Percentiles rank a stretch among this genome's conserved stretches.
Evolutionary conservation across 169 alveolate species (phyloP).

Genomic region (Perkinsus olseni): DNA sequence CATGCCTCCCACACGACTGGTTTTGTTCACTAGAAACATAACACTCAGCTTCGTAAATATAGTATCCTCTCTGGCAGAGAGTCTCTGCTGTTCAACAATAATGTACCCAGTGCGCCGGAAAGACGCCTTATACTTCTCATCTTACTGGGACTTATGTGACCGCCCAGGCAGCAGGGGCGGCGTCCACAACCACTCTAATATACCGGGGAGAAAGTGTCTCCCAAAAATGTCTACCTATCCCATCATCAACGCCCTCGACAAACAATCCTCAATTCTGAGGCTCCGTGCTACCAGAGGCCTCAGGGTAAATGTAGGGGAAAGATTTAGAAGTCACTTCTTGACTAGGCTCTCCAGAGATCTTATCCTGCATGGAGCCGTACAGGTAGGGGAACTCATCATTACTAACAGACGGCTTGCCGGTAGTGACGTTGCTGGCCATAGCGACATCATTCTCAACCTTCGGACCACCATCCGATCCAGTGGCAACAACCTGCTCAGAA

Average conservation of each 20-base stretch:
- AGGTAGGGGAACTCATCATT: not conserved
- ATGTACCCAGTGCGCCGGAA: too few species aligned
- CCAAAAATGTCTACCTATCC: not conserved
- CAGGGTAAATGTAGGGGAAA: not conserved
- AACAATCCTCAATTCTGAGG: not conserved
- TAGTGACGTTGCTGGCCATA: not conserved
- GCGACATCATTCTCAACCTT: not conserved
- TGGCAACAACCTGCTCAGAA: not conserved
- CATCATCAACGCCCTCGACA: not conserved
- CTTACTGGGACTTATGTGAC: too few species aligned
- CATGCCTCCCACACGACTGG: too few species aligned
- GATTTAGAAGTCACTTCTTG: not conserved
- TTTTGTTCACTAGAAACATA: not conserved
- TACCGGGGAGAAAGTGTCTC: not conserved
- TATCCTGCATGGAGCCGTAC: not conserved
- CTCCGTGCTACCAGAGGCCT: not conserved
- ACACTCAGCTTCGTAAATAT: not conserved
- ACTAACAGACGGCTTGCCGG: not conserved
- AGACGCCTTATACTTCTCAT: too few species aligned
- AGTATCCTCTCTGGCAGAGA: not conserved
- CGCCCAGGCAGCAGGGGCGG: too few species aligned
- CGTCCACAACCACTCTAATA: not conserved
- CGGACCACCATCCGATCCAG: not conserved
- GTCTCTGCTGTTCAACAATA: too few species aligned
- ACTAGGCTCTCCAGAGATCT: not conserved